Evolutionary conservation across 768 basidiomycete genomes (phyloP).

Genomic region (Cystobasidium onofrii): DNA sequence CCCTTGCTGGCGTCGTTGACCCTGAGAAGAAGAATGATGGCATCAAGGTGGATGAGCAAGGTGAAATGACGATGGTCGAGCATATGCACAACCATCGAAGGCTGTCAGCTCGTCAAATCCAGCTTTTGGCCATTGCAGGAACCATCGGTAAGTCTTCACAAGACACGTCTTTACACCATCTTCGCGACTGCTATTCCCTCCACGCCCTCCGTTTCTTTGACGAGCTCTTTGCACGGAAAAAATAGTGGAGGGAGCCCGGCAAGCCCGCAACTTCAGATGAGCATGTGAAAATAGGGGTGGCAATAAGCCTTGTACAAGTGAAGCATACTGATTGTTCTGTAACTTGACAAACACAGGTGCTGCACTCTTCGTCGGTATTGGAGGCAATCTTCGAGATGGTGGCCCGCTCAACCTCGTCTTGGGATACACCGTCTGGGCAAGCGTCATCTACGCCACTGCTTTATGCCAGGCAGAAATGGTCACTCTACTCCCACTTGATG

Average conservation of each 20-base stretch:
- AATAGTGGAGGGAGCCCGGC: not conserved
- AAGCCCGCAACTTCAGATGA: not conserved
- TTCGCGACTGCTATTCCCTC: constrained; percentile 11
- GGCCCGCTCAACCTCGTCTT: constrained; percentile 23
- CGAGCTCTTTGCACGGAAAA: not conserved
- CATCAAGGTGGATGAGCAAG: not conserved
- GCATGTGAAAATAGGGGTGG: not conserved
- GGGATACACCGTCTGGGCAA: constrained; percentile 20
- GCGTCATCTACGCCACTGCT: constrained; percentile 26
- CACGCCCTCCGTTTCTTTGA: not conserved
- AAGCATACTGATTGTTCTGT: not conserved
- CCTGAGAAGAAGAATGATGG: not conserved
- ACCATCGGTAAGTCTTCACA: not conserved
- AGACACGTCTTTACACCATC: not conserved
- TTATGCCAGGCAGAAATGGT: constrained; percentile 33
- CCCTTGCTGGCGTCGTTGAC: not conserved
- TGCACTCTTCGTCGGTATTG: constrained; percentile 33
- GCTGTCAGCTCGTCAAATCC: constrained; percentile 28
- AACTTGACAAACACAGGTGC: constrained; percentile 3
- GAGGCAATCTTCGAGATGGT: constrained; percentile 15
- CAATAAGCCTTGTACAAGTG: too few species aligned
- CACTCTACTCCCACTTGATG: constrained; percentile 32
- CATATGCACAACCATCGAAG: constrained; percentile 27
- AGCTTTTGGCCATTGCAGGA: constrained; percentile 29
- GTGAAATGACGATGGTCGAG: constrained; percentile 20